phyloP scores from a whole-genome alignment of 2,329 filamentous ascomycete genomes.

The Cytospora schulzeri region DNA sequence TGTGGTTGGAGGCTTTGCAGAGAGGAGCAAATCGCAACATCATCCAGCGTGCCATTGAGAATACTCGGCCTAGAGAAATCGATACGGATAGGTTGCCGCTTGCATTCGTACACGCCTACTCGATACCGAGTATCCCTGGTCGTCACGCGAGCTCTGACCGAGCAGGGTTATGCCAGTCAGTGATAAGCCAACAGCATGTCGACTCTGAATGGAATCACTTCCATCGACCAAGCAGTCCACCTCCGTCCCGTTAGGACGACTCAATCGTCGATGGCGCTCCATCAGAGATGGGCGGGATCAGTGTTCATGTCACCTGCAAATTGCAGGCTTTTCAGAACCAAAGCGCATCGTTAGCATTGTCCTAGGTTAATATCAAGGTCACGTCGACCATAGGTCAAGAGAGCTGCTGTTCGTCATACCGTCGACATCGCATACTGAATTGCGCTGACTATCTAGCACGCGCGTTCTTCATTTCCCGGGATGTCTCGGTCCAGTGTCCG shows the following conservation, averaged over 20 bases:
- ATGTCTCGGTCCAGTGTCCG: not conserved
- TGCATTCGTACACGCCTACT: conserved; percentile 10
- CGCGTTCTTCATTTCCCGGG: not conserved
- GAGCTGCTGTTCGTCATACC: not conserved
- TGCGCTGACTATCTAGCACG: not conserved
- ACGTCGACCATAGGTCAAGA: not conserved
- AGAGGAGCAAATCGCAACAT: conserved; percentile 5
- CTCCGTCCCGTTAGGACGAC: not conserved
- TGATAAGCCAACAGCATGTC: not conserved
- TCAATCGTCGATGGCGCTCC: not conserved
- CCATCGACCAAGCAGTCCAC: not conserved
- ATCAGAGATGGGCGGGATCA: not conserved
- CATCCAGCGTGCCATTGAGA: conserved; percentile 15
- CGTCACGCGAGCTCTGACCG: conserved; percentile 10
- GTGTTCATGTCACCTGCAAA: not conserved
- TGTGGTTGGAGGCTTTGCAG: not conserved
- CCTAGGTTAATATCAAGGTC: not conserved
- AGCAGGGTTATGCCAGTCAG: not conserved
- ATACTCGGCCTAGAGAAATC: conserved; percentile 12
- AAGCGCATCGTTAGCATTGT: conserved; percentile 6
- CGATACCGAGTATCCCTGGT: not conserved
- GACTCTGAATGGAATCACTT: not conserved
- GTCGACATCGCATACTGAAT: not conserved
- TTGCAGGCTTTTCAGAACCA: not conserved
- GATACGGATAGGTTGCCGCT: conserved; percentile 20